Conservation (phyloP, 768 basidiomycete species). For the Collybiopsis luxurians region DNA sequence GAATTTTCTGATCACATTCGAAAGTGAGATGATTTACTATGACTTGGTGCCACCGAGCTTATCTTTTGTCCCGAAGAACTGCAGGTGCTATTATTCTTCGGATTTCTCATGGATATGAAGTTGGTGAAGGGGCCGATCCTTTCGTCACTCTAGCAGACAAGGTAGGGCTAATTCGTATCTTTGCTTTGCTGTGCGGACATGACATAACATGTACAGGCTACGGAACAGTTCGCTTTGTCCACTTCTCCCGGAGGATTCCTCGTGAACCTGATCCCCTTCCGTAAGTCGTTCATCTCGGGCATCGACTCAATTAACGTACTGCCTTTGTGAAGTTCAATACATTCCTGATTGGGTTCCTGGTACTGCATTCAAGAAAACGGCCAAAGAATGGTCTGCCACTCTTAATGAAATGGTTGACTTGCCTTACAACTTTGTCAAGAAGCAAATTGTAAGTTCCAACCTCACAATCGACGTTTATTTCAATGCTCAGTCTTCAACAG, state of each 20-base stretch:
- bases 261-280: slow-evolving; percentile 49
- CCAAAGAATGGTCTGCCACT: slow-evolving; percentile 40
- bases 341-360: slow-evolving; percentile 61
- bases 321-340: slow-evolving; percentile 37
- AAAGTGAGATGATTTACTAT: slow-evolving; percentile 24
- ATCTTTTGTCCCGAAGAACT: slow-evolving; percentile 26
- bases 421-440: slow-evolving; percentile 42
- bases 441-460: slow-evolving; percentile 36
- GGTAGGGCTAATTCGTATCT: slow-evolving; percentile 15
- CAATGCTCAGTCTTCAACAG: neutral
- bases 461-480: neutral
- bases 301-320: neutral
- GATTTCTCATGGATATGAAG: slow-evolving; percentile 42
- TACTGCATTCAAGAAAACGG: slow-evolving; percentile 47
- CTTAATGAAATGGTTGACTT: slow-evolving; percentile 43
- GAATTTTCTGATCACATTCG: slow-evolving; percentile 31
- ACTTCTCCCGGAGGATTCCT: slow-evolving; percentile 42
- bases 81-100: slow-evolving; percentile 43
- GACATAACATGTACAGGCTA: neutral
- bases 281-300: slow-evolving; percentile 21
- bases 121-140: slow-evolving; percentile 35
- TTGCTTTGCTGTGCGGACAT: slow-evolving; percentile 18
- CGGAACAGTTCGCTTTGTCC: slow-evolving; percentile 7
- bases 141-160: slow-evolving; percentile 38
- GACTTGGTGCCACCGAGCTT: neutral